Conservation (phyloP, 768 basidiomycete genomes). For the Amanita exitialis region DNA sequence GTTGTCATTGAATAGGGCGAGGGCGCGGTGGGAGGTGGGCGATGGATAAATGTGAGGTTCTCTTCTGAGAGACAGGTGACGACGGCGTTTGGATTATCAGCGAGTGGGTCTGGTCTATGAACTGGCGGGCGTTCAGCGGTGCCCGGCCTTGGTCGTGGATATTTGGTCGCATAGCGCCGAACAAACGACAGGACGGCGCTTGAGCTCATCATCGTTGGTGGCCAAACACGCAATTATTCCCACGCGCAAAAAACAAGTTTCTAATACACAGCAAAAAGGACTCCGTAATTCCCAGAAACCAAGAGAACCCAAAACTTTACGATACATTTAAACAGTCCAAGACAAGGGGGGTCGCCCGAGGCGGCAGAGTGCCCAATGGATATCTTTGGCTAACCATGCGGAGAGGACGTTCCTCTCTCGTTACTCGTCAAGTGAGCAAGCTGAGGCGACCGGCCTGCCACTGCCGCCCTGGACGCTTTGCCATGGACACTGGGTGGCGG, state of each 20-base stretch:
- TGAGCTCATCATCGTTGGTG: slow-evolving; percentile 13
- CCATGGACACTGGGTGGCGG: slow-evolving; percentile 13
- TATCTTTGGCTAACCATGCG: slow-evolving; percentile 14
- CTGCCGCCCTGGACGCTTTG: slow-evolving; percentile 9
- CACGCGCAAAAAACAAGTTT: neutral
- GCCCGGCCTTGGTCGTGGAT: slow-evolving; percentile 39
- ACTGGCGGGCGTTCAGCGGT: slow-evolving; percentile 46
- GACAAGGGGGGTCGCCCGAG: neutral
- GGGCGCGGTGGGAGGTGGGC: slow-evolving; percentile 73
- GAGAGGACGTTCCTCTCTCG: slow-evolving; percentile 5
- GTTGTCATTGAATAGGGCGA: slow-evolving; percentile 64
- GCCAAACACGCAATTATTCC: neutral
- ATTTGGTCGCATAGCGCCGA: slow-evolving; percentile 36
- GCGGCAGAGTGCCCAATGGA: slow-evolving; percentile 23
- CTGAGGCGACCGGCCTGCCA: slow-evolving; percentile 2
- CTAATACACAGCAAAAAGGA: neutral
- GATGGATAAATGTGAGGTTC: slow-evolving; percentile 70
- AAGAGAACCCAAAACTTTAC: slow-evolving; percentile 6
- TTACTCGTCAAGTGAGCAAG: neutral
- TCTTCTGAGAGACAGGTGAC: slow-evolving; percentile 42
- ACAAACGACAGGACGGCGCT: slow-evolving; percentile 13
- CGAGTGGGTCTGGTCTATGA: slow-evolving; percentile 47
- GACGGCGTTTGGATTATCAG: slow-evolving; percentile 38
- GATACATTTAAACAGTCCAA: slow-evolving; percentile 4
- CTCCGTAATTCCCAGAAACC: slow-evolving; percentile 3